Evolutionary conservation across 2,329 filamentous ascomycete genomes (phyloP).

Genomic region (Paraconiothyrium brasiliense): DNA sequence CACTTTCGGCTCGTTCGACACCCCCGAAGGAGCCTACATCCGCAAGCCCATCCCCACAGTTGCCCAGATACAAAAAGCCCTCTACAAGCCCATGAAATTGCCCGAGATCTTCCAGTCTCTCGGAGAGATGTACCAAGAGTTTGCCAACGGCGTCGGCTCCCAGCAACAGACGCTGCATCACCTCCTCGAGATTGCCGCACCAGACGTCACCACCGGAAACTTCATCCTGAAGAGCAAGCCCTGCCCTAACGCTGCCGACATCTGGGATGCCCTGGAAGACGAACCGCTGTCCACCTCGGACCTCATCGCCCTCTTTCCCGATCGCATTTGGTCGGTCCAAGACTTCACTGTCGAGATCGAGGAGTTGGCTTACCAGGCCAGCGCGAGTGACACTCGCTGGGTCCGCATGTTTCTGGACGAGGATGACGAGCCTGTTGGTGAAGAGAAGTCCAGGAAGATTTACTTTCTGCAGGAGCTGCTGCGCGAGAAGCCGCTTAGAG

Average conservation of each 20-base stretch:
- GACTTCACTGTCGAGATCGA: neutral
- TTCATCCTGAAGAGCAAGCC: neutral
- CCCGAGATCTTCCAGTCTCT: conserved; percentile 2
- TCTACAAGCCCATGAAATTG: neutral
- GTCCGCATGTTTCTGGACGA: neutral
- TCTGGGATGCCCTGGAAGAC: neutral
- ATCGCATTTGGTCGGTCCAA: neutral
- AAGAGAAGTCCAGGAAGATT: neutral
- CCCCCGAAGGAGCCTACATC: conserved; percentile 1
- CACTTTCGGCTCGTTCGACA: neutral
- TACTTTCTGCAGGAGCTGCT: neutral
- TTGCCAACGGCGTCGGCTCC: conserved; percentile 6
- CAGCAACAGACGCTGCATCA: neutral
- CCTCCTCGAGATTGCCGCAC: neutral
- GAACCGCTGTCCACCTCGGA: neutral
- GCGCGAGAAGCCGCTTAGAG: neutral
- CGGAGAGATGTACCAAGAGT: neutral
- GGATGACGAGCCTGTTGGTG: neutral
- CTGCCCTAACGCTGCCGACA: neutral
- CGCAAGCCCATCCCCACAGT: conserved; percentile 6
- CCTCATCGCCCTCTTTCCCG: neutral
- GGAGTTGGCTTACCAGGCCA: neutral
- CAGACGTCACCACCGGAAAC: conserved; percentile 4
- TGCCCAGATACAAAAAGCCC: neutral
- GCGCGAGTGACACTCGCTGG: neutral